A percentile compares a stretch with the other conserved stretches of the same genome.
Evolutionary conservation across 148 eudicot species (phyloP).

Genomic region (Rhododendron simsii): DNA sequence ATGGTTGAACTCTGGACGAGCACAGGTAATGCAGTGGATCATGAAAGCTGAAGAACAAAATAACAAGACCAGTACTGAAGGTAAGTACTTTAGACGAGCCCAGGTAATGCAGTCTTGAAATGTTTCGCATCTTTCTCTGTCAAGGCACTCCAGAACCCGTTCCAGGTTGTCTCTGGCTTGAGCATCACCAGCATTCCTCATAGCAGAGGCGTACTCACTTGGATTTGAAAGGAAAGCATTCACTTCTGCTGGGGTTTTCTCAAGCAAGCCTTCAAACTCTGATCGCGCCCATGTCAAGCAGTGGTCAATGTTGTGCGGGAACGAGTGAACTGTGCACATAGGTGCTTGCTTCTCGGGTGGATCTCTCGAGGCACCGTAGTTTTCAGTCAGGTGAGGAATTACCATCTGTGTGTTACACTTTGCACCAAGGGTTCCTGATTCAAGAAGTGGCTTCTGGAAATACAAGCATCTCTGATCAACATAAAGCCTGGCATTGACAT

Average conservation of each 20-base stretch:
- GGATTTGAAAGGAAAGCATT: constrained; percentile 79
- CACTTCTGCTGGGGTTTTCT: constrained; percentile 84
- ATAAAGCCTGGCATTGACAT: constrained; percentile 87
- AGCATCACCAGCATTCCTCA: constrained; percentile 89
- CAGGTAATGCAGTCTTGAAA: constrained; percentile 82
- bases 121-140: constrained; percentile 67
- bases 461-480: constrained; percentile 86
- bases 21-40: not conserved
- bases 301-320: constrained; percentile 92
- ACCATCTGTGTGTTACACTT: constrained; percentile 96
- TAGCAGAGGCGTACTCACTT: constrained; percentile 55
- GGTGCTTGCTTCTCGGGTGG: constrained; percentile 98
- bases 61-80: not conserved
- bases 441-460: constrained; percentile 91
- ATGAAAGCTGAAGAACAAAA: not conserved
- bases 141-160: constrained; percentile 75
- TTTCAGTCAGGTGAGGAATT: constrained; percentile 87
- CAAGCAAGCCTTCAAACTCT: constrained; percentile 89
- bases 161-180: constrained; percentile 82
- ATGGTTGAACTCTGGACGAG: not conserved
- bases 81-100: constrained; percentile 72
- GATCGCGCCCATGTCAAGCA: constrained; percentile 95
- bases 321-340: constrained; percentile 92
- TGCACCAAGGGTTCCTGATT: constrained; percentile 91
- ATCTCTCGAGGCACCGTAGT: constrained; percentile 94